Conservation (phyloP, 2,329 filamentous ascomycete species). For the Ophiostoma pallidulum region DNA sequence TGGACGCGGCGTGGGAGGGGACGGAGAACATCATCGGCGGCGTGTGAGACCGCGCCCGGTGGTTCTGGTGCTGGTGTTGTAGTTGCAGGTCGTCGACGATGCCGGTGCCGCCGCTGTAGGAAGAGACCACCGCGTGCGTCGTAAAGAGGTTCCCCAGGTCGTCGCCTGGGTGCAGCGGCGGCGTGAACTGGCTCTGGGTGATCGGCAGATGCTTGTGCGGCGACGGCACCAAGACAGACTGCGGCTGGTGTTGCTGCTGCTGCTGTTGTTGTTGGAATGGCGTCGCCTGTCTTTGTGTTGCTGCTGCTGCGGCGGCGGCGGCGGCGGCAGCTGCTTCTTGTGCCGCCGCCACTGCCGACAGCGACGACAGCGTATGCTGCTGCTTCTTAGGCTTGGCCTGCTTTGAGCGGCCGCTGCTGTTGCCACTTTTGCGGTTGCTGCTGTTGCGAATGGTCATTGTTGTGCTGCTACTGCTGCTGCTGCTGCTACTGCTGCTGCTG, state of each 20-base stretch:
- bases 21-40: slow-evolving; percentile 52
- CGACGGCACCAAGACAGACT: slow-evolving; percentile 26
- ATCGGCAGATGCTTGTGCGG: slow-evolving; percentile 32
- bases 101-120: background rate
- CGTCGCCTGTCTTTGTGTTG: too few relatives aligned
- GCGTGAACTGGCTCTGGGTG: slow-evolving; percentile 48
- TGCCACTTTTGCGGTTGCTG: background rate
- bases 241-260: slow-evolving; percentile 22
- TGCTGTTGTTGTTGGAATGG: too few relatives aligned
- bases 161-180: slow-evolving; percentile 51
- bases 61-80: slow-evolving; percentile 41
- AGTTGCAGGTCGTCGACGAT: too few relatives aligned
- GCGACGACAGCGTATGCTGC: slow-evolving; percentile 20
- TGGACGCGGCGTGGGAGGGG: too few relatives aligned
- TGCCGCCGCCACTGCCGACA: slow-evolving; percentile 15
- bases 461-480: slow-evolving; percentile 23
- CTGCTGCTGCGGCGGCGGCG: slow-evolving; percentile 13
- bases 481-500: slow-evolving; percentile 9
- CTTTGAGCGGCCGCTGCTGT: slow-evolving; percentile 4
- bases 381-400: slow-evolving; percentile 31
- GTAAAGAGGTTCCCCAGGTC: slow-evolving; percentile 61
- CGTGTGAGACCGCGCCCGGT: slow-evolving; percentile 60
- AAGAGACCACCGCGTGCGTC: background rate
- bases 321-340: slow-evolving; percentile 14
- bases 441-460: slow-evolving; percentile 1